phyloP scores from a whole-genome alignment of 2,329 filamentous ascomycete genomes.

The Ophiocordyceps sinensis region DNA sequence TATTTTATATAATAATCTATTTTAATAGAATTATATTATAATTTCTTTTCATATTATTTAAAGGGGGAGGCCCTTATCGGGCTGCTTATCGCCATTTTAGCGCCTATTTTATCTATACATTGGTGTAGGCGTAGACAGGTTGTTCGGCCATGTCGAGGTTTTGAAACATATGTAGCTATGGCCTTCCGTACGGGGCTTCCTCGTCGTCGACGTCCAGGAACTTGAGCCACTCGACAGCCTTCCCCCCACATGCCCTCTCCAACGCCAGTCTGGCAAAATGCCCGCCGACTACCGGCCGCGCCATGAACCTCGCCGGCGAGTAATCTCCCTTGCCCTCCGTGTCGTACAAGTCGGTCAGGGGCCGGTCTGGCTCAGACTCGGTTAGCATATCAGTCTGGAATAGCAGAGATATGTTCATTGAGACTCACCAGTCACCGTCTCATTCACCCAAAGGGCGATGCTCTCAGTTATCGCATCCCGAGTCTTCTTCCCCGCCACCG shows the following conservation, averaged over 20 bases:
- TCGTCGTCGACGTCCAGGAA: conserved; percentile 26
- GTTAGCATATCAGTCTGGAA: background rate
- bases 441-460: conserved; percentile 71
- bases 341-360: conserved; percentile 70
- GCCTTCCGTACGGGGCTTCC: too few species aligned
- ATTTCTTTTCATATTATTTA: too few species aligned
- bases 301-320: conserved; percentile 63
- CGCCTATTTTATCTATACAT: too few species aligned
- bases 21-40: too few species aligned
- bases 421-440: conserved; percentile 50
- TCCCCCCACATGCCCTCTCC: conserved; percentile 62
- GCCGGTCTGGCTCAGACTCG: conserved; percentile 35
- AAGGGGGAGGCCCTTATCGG: too few species aligned
- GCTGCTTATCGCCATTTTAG: too few species aligned
- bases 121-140: too few species aligned
- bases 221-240: conserved; percentile 41
- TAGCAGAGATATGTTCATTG: background rate
- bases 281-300: conserved; percentile 68
- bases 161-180: too few species aligned
- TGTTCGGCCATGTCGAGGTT: too few species aligned
- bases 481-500: conserved; percentile 55
- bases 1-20: too few species aligned
- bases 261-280: conserved; percentile 79
- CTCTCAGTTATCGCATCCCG: conserved; percentile 58
- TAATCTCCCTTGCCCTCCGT: conserved; percentile 67